phyloP scores from a whole-genome alignment of 129 eudicot genomes.

The Flaveria linearis region DNA sequence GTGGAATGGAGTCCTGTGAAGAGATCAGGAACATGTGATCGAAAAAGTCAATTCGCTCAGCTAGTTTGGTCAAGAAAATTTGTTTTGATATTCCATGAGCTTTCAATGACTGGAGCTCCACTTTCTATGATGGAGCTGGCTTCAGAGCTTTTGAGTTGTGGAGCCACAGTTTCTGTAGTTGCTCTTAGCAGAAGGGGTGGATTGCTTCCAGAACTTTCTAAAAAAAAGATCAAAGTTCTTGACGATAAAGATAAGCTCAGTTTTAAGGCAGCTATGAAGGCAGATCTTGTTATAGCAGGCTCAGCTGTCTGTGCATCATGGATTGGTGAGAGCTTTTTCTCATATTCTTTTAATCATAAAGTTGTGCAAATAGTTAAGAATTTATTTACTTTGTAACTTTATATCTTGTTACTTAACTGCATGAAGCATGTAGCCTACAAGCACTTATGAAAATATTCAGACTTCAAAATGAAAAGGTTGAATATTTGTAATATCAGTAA shows the following conservation, averaged over 20 bases:
- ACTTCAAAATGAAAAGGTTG: background rate
- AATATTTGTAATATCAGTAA: background rate
- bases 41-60: slow-evolving; percentile 84
- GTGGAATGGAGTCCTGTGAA: slow-evolving; percentile 88
- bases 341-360: background rate
- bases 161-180: slow-evolving; percentile 87
- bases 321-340: slow-evolving; percentile 67
- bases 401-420: too few species aligned
- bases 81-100: slow-evolving; percentile 88
- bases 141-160: slow-evolving; percentile 93
- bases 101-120: slow-evolving; percentile 98
- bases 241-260: slow-evolving; percentile 84
- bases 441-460: background rate
- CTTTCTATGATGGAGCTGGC: slow-evolving; percentile 99
- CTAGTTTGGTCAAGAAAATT: slow-evolving; percentile 95
- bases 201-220: slow-evolving; percentile 75
- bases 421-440: background rate
- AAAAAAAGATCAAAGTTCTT: slow-evolving; percentile 78
- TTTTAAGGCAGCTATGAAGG: slow-evolving; percentile 89
- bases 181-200: slow-evolving; percentile 89
- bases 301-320: slow-evolving; percentile 96
- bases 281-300: slow-evolving; percentile 93
- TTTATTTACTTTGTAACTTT: background rate
- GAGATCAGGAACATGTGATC: slow-evolving; percentile 87
- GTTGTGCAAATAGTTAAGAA: background rate